Evolutionary conservation across 2,329 filamentous ascomycete species (phyloP).

Genomic region (Fusarium buharicum): DNA sequence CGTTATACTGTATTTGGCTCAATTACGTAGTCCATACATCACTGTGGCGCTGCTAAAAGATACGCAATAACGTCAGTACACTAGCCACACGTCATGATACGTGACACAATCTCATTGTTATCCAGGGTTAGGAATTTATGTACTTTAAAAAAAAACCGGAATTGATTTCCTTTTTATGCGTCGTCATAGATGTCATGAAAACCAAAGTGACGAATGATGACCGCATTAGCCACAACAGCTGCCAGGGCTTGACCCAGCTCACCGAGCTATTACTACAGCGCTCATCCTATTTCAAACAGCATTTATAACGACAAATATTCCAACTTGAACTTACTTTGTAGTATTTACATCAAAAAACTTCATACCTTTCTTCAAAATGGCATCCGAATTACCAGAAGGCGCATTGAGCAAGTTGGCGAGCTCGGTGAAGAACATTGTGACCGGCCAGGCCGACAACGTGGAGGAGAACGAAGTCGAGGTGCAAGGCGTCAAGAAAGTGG

Average conservation of each 20-base stretch:
- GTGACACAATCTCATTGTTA: not conserved
- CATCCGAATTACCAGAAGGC: slow-evolving; percentile 10
- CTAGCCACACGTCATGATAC: no score
- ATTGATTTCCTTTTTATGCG: not conserved
- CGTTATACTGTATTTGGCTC: no score
- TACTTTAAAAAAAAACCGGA: not conserved
- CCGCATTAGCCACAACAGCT: slow-evolving; percentile 10
- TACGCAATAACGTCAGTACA: no score
- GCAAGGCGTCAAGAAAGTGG: slow-evolving; percentile 7
- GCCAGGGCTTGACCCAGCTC: not conserved
- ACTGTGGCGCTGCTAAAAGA: not conserved
- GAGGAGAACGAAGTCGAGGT: slow-evolving; percentile 10
- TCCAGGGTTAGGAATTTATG: not conserved
- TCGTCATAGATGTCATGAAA: slow-evolving; percentile 11
- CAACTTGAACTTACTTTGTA: not conserved
- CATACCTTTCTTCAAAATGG: not conserved
- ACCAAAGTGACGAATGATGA: slow-evolving; percentile 17
- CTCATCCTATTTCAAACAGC: not conserved
- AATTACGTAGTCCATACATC: slow-evolving; percentile 1
- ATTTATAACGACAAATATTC: not conserved
- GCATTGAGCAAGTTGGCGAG: slow-evolving; percentile 19
- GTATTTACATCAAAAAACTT: not conserved
- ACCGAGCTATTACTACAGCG: not conserved
- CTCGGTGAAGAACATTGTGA: slow-evolving; percentile 25
- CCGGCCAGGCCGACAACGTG: not conserved